Percentiles rank a stretch among this genome's conserved stretches.
phyloP scores from a whole-genome alignment of 1,284 basidiomycete species.

The Moesziomyces sp. region DNA sequence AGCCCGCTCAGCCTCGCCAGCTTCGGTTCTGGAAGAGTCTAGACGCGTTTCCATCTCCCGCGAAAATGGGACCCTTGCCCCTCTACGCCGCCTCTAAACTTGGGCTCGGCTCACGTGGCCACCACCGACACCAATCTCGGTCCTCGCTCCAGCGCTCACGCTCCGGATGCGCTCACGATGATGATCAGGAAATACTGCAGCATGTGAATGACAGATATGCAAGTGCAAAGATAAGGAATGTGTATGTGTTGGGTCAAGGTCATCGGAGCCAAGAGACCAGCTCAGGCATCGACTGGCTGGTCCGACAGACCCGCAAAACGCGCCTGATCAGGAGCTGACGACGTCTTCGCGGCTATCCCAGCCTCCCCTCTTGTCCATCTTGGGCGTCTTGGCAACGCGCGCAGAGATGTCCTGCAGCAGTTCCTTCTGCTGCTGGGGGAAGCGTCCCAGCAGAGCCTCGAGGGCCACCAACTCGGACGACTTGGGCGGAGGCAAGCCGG shows the following conservation, averaged over 20 bases:
- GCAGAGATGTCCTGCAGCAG: conserved; percentile 40
- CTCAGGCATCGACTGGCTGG: conserved; percentile 2
- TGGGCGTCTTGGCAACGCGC: conserved; percentile 20
- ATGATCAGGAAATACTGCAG: too few species aligned
- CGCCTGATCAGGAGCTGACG: conserved; percentile 1
- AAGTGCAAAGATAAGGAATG: too few species aligned
- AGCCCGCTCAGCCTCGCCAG: not conserved
- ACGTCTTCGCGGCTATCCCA: conserved; percentile 8
- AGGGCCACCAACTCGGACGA: conserved; percentile 32
- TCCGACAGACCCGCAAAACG: not conserved
- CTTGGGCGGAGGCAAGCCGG: conserved; percentile 9
- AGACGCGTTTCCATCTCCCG: too few species aligned
- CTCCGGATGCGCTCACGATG: too few species aligned
- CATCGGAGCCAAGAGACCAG: not conserved
- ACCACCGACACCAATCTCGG: too few species aligned
- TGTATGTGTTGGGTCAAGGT: too few species aligned
- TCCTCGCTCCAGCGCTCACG: too few species aligned
- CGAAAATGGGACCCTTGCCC: too few species aligned
- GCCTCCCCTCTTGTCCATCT: conserved; percentile 4
- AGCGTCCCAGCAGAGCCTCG: conserved; percentile 41
- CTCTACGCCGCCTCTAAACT: too few species aligned
- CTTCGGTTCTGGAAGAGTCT: not conserved
- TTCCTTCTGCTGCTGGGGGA: conserved; percentile 37
- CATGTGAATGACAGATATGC: too few species aligned
- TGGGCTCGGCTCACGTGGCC: too few species aligned